These are phyloP conservation scores for Septoria linicola DNA, from an alignment of 2,329 filamentous ascomycete species.

Conservation along the genomic window DNA sequence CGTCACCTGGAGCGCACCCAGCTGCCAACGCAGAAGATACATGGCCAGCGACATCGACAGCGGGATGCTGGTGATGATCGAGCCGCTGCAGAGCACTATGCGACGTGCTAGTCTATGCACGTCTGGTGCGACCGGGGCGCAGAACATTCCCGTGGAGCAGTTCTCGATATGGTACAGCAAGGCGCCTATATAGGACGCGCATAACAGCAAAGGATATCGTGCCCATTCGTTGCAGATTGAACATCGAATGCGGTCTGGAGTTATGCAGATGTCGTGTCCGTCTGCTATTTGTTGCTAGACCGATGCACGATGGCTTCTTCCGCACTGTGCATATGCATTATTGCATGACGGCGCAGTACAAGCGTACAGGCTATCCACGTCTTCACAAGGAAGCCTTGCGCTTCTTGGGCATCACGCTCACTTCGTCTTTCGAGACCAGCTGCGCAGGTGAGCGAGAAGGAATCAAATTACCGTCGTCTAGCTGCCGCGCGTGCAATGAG, in stretches of 20 bases:
- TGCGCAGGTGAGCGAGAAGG: background rate
- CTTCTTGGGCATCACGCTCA: slow-evolving; percentile 15
- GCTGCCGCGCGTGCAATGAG: too few relatives aligned
- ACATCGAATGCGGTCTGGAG: slow-evolving; percentile 3
- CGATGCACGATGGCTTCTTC: slow-evolving; percentile 5
- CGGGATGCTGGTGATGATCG: background rate
- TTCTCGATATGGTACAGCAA: slow-evolving; percentile 1
- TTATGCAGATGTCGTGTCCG: slow-evolving; percentile 18
- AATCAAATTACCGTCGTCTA: too few relatives aligned
- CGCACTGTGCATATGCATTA: slow-evolving; percentile 7
- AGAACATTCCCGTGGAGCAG: background rate
- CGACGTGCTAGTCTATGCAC: slow-evolving; percentile 11
- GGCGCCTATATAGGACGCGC: background rate
- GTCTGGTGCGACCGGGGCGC: slow-evolving; percentile 7
- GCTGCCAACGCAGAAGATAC: background rate
- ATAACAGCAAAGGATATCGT: background rate
- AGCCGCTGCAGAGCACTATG: background rate
- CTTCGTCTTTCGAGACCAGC: background rate
- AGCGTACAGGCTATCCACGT: slow-evolving; percentile 11
- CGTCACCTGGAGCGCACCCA: background rate
- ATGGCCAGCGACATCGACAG: too few relatives aligned
- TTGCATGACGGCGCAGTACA: slow-evolving; percentile 15
- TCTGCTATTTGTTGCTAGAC: slow-evolving; percentile 20
- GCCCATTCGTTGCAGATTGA: background rate
- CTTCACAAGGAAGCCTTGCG: slow-evolving; percentile 24